Base-by-base conservation (phyloP, 2,329 filamentous ascomycete species). In the Neopestalotiopsis rosae region DNA sequence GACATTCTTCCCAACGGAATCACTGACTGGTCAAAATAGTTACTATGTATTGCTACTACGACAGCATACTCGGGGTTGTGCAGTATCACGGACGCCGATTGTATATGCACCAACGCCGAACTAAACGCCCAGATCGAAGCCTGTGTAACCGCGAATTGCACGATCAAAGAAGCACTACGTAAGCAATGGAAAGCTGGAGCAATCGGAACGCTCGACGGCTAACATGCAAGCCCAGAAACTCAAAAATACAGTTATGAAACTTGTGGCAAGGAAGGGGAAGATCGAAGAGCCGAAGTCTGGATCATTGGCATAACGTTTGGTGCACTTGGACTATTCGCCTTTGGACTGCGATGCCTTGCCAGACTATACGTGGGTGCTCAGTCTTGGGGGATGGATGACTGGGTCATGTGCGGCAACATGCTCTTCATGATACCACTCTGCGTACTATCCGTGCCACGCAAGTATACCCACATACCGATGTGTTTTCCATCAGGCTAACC, bases 331-430 rank as follows among this genome's bases (percentile, higher is more conserved):
- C 67, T 79, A 4, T 5, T 76, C 7, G 76, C 76, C 24, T 80
- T 79, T 61, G 61, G 71, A 28, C 69, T 79, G 24, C 74, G 78
- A 58, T 76, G 77, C 14, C 20, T 73, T 56, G 74, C 78, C 14
- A 74, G 76, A n/a, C 34, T 79, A 3, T 66, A 68, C 49, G 56
- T 77, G 24, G 73, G 76, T 10, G 66, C 73, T 1, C 76, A 75
- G 40, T 68, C 70, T 7, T 79, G 78, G 78, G 78, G 77, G 1
- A 49, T 72, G 28, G 76, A 78, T 57, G 77, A 79, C 59, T 75
- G 74, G 68, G 70, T 76, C 56, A 78, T 79, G 73, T 73, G 70
- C 42, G 49, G 73, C 13, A 73, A 71, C 6, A 73, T 78, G 72
- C 42, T 6, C n/a, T 69, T 78, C 56, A 76, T 73, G 64, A 68